Base-by-base conservation (phyloP, 2,329 filamentous ascomycete species). In the Triangularia setosa region DNA sequence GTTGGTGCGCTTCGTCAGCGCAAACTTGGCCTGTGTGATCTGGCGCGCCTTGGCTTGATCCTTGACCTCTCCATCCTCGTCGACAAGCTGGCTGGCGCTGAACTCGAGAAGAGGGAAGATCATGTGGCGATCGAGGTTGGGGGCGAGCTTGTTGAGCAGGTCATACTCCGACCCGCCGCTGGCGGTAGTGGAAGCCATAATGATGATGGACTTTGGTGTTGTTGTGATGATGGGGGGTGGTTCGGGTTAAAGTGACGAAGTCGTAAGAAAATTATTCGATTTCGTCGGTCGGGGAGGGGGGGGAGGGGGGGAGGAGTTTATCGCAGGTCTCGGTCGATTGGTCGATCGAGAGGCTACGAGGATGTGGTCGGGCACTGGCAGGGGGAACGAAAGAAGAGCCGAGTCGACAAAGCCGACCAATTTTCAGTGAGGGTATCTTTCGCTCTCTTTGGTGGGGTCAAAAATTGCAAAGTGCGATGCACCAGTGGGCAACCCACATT, bases 101-200 rank as follows among this genome's bases (percentile, higher is more conserved):
- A 97, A 97, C 81, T 97, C 93, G 76, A 99, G 89, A 69, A 99
- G 87, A 70, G 95, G 95, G 81, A 96, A 99, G 75, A 98, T 91
- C 73, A 99, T 85, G 79, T 99, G 95, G 72, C 95, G 89, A 83
- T 97, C 95, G 78, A 99, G 91, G 78, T 96, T 89, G 71, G 89
- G 89, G 76, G 97, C 90, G 75, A 99, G 84, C 80, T 93, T 93
- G 73, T 92, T 91, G 73, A 97, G 86, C 69, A 98, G 72, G 70
- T 78, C 75, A 71, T 74, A 77, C 60, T 76, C 72, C 68, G 71
- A 64, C 40, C 53, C 66, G 68, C 68, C 70, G 65, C 87, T 86
- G 64, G 69, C 55, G 65, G 65, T 64, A 21, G 68, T 62, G 64
- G 68, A 68, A 66, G 69, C 71, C 72, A 74, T 74, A 12, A 40